Evolutionary conservation across 805 yeast genomes (phyloP), one percentile per base, ranked within the genome.

Genomic region (Zygoascus tannicola): DNA sequence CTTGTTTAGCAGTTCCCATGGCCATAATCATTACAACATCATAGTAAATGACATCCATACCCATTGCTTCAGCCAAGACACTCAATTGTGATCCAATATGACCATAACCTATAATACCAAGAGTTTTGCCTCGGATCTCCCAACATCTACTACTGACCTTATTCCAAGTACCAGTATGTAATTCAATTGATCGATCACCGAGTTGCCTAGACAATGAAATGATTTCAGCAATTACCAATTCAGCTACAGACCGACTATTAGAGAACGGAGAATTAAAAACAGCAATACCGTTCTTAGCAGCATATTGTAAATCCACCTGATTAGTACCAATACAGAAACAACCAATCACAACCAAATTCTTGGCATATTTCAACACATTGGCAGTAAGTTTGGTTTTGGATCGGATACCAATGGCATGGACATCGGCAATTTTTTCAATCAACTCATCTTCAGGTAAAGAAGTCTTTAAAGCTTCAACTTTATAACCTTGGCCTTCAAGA

Each of bases 241-340:
- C 98, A 48, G 98, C 98, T 35, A 92, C 98, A 2, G 97, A 87
- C 70, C 98, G 81, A 32, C 97, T 90, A 74, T 92, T 92, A 53
- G 97, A 87, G 71, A 92, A 92, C 41, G 98, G 98, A 28, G 98
- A 88, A 75, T 87, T 86, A 81, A 92, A 92, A 20, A 92, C 98
- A 38, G 97, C 88, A 64, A 90, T 76, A 69, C 98, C 98, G 40
- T 76, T 75, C 58, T 81, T 76, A 51, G 97, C 96, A 45, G 98
- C 98, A 57, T 63, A 84, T 55, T 84, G 85, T 51, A 88, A 74
- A 64, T 92, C 94, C 44, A 92, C 98, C 70, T 92, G 98, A 71
- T 92, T 92, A 49, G 97, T 92, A 59, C 98, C 98, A 56, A 92
- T 92, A 75, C 98, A 92, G 83, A 92, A 92, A 71, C 98, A 92